Evolutionary conservation across 306 rosid genomes (phyloP).

Genomic region (Pterocarpus santalinus): DNA sequence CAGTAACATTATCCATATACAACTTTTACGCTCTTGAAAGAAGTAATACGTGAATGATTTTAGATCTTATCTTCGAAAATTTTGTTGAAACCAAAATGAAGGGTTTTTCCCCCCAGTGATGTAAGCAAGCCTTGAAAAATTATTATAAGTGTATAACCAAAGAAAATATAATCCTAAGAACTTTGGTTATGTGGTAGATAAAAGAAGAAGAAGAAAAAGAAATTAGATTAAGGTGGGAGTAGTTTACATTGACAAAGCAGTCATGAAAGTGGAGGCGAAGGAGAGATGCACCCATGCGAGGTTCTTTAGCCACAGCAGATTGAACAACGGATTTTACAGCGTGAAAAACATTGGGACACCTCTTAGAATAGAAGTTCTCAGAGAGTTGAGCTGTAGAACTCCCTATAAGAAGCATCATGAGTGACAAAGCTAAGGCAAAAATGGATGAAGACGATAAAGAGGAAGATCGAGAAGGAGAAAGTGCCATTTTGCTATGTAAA

Average conservation of each 20-base stretch:
- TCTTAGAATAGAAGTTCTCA: constrained; percentile 54
- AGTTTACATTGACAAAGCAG: constrained; percentile 83
- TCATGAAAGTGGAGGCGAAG: constrained; percentile 88
- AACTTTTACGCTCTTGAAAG: neutral
- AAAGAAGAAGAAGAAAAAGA: neutral
- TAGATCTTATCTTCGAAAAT: neutral
- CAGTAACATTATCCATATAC: neutral
- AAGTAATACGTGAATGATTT: neutral
- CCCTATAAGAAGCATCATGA: constrained; percentile 49
- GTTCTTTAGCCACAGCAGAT: constrained; percentile 63
- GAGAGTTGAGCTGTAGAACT: constrained; percentile 65
- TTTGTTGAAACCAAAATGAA: neutral
- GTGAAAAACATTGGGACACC: constrained; percentile 64
- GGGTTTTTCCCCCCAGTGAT: neutral
- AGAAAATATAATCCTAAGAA: too few species aligned
- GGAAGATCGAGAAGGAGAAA: constrained; percentile 41
- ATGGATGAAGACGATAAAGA: neutral
- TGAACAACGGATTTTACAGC: constrained; percentile 55
- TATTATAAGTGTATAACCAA: too few species aligned
- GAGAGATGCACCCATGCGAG: constrained; percentile 79
- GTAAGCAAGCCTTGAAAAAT: too few species aligned
- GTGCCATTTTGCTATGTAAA: constrained; percentile 45
- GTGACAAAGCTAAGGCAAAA: constrained; percentile 7
- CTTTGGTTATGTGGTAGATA: too few species aligned
- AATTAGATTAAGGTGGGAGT: neutral